These are phyloP conservation scores for Hypsizygus marmoreus DNA, from an alignment of 768 basidiomycete genomes.

Conservation along the genomic window DNA sequence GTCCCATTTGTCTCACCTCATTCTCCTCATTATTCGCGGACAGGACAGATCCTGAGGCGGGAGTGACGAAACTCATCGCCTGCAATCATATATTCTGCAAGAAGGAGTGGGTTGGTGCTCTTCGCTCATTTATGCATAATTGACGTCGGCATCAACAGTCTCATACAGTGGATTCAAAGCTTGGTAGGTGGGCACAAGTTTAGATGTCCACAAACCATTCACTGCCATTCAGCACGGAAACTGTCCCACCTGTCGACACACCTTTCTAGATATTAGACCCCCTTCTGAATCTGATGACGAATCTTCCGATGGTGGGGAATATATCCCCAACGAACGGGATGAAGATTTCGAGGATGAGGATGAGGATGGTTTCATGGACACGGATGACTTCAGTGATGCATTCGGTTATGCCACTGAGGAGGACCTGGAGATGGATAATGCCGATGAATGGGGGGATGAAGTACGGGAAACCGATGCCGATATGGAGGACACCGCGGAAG, in stretches of 20 bases:
- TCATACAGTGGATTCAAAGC: slow-evolving; percentile 67
- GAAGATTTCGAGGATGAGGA: slow-evolving; percentile 52
- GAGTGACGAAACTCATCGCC: slow-evolving; percentile 56
- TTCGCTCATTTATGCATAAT: slow-evolving; percentile 1
- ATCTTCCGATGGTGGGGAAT: slow-evolving; percentile 69
- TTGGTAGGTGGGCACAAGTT: slow-evolving; percentile 37
- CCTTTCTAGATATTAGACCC: slow-evolving; percentile 56
- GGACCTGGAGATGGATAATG: slow-evolving; percentile 35
- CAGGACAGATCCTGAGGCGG: slow-evolving; percentile 26
- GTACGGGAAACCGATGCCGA: slow-evolving; percentile 17
- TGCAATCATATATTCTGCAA: slow-evolving; percentile 74
- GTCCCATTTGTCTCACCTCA: slow-evolving; percentile 65
- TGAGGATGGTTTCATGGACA: slow-evolving; percentile 46
- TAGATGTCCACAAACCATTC: neutral
- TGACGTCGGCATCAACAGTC: slow-evolving; percentile 33
- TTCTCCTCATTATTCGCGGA: slow-evolving; percentile 49
- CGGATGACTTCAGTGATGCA: slow-evolving; percentile 41
- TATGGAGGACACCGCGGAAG: slow-evolving; percentile 19
- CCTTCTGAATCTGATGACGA: slow-evolving; percentile 60
- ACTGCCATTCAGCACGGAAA: slow-evolving; percentile 57
- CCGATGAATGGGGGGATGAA: slow-evolving; percentile 20
- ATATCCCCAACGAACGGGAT: slow-evolving; percentile 49
- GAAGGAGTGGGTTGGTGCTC: slow-evolving; percentile 47
- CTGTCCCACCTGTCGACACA: slow-evolving; percentile 67
- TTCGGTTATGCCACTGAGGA: slow-evolving; percentile 42